Percentiles rank a stretch among this genome's conserved stretches.
phyloP scores from a whole-genome alignment of 331 rosid species.

The Cucumis variabilis region DNA sequence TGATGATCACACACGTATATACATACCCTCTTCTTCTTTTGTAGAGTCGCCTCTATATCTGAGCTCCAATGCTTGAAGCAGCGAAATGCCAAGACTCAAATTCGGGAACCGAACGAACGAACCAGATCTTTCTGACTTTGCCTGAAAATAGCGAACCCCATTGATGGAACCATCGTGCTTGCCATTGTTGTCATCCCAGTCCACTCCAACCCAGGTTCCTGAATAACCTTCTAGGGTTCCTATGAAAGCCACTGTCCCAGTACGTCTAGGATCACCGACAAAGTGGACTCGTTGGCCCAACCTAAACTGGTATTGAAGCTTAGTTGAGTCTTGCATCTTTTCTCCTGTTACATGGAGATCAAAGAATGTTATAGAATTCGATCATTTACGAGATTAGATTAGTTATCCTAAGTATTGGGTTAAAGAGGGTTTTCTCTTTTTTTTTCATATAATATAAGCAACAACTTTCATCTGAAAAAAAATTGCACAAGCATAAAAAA shows the following conservation, averaged over 20 bases:
- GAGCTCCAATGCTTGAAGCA: constrained; percentile 77
- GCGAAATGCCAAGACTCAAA: constrained; percentile 68
- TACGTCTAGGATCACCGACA: constrained; percentile 63
- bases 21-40: constrained; percentile 89
- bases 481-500: too few relatives aligned
- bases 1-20: constrained; percentile 5
- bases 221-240: constrained; percentile 78
- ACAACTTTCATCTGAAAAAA: too few relatives aligned
- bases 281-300: constrained; percentile 76
- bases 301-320: constrained; percentile 46
- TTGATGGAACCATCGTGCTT: constrained; percentile 90
- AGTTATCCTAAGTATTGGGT: background rate
- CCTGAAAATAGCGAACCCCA: constrained; percentile 72
- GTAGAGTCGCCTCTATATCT: constrained; percentile 71
- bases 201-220: constrained; percentile 87
- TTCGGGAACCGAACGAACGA: constrained; percentile 78
- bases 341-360: background rate
- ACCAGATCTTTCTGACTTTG: constrained; percentile 65
- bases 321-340: constrained; percentile 52
- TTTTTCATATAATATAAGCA: too few relatives aligned
- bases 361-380: background rate
- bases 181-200: constrained; percentile 83
- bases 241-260: constrained; percentile 71
- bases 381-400: background rate
- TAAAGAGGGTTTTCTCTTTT: too few relatives aligned